Base-by-base conservation (phyloP, 2,329 filamentous ascomycete genomes). In the Colletotrichum karsti region DNA sequence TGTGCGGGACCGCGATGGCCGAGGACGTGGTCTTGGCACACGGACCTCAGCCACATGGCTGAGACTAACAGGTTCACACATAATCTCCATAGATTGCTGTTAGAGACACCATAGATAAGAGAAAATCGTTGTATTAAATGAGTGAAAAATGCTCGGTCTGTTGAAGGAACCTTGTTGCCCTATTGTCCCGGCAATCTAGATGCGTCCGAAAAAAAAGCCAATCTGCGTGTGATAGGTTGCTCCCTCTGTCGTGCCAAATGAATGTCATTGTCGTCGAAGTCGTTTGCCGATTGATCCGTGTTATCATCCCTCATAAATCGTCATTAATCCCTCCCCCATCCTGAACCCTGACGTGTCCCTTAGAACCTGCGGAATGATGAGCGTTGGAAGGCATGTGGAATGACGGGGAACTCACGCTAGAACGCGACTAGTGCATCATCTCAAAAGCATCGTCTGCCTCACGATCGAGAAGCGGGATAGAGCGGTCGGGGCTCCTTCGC, bases 1-100 rank as follows among this genome's bases (percentile, higher is more conserved):
- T n/a, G n/a, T n/a, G n/a, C n/a, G n/a, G n/a, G n/a, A n/a, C 20
- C 24, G 42, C 12, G 20, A 46, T 46, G 42, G n/a, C n/a, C n/a
- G n/a, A n/a, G n/a, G n/a, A n/a, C n/a, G n/a, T n/a, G n/a, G n/a
- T 63, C 67, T 57, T 63, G 67, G 59, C 55, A 50, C 61, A 59
- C 55, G 54, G 66, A 44, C 66, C 55, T 55, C 33, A 30, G 53
- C 39, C n/a, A 8, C 13, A n/a, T 46, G 46, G 35, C 39, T 67
- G 66, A 69, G 42, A 69, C 65, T 68, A 55, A 68, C 60, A 68
- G 26, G 65, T 65, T 68, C 58, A 60, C 59, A 24, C 26, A 46
- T 41, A 1, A 55, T 7, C 13, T n/a, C 26, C 10, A 12, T 26
- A 53, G 60, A 42, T 20, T 37, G 22, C 12, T 68, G 65, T 65